phyloP scores from a whole-genome alignment of 139 green algal genomes.

The Tetraselmis striata region DNA sequence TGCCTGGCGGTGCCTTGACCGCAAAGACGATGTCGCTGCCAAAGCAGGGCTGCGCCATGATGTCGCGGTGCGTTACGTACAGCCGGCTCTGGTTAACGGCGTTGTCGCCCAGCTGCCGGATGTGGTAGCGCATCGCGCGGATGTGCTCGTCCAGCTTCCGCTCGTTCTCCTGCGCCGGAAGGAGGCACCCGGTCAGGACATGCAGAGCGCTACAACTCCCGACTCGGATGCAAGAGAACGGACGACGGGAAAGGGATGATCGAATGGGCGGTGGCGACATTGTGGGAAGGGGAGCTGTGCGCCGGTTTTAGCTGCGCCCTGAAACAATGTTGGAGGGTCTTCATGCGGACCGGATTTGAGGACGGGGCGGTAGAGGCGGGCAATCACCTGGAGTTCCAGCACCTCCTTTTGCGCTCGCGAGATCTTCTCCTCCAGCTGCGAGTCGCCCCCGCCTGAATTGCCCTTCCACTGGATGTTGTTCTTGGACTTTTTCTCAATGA shows the following conservation, averaged over 20 bases:
- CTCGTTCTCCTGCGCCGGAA: conserved; percentile 43
- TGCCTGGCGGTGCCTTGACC: conserved; percentile 68
- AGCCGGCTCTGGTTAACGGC: conserved; percentile 49
- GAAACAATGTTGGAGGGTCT: background rate
- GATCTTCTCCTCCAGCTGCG: conserved; percentile 10
- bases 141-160: conserved; percentile 46
- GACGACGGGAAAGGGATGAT: too few species aligned
- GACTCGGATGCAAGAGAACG: too few species aligned
- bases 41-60: conserved; percentile 58
- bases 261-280: too few species aligned
- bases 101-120: conserved; percentile 30
- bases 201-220: too few species aligned
- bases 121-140: conserved; percentile 19
- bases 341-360: background rate
- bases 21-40: conserved; percentile 72
- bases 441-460: background rate
- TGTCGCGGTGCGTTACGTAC: conserved; percentile 77
- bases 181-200: background rate
- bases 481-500: conserved; percentile 92
- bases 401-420: conserved; percentile 9
- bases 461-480: conserved; percentile 75
- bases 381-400: conserved; percentile 9
- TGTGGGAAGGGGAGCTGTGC: background rate
- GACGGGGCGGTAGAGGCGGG: background rate
- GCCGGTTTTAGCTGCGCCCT: background rate